These are phyloP conservation scores for Mycena chlorophos DNA, from an alignment of 768 basidiomycete species.

Conservation along the genomic window DNA sequence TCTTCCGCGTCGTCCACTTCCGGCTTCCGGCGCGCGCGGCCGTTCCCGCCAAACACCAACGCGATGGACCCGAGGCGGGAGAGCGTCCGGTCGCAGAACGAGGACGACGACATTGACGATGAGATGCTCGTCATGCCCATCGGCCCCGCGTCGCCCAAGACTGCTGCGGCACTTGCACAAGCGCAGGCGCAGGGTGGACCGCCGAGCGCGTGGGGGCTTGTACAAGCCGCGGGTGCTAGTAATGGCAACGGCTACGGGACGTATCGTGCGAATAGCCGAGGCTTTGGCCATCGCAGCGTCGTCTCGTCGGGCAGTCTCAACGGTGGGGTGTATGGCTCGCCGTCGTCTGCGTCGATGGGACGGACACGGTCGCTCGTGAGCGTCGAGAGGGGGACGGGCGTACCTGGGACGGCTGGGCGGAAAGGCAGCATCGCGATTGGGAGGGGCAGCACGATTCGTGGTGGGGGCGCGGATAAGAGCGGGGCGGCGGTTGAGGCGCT, in stretches of 20 bases:
- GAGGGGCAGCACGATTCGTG: slow-evolving; percentile 49
- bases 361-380: slow-evolving; percentile 62
- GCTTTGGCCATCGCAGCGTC: slow-evolving; percentile 36
- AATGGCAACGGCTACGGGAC: slow-evolving; percentile 12
- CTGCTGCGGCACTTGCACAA: slow-evolving; percentile 15
- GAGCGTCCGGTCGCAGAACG: slow-evolving; percentile 36
- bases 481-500: slow-evolving; percentile 78
- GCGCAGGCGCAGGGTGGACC: slow-evolving; percentile 21
- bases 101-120: slow-evolving; percentile 77
- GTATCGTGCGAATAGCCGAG: no score
- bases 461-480: slow-evolving; percentile 41
- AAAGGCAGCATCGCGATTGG: slow-evolving; percentile 68
- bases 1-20: slow-evolving; percentile 26
- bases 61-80: slow-evolving; percentile 24
- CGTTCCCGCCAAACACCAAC: slow-evolving; percentile 17
- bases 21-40: not conserved
- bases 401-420: slow-evolving; percentile 34
- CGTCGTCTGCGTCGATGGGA: slow-evolving; percentile 39
- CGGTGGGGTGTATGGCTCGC: slow-evolving; percentile 20
- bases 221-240: slow-evolving; percentile 17
- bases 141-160: slow-evolving; percentile 39
- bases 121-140: slow-evolving; percentile 74
- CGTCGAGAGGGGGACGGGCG: slow-evolving; percentile 52
- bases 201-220: slow-evolving; percentile 39
- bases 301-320: slow-evolving; percentile 28